A percentile compares a stretch with the other conserved stretches of the same genome.
phyloP scores from a whole-genome alignment of 2,329 filamentous ascomycete species.

The Conoideocrella luteorostrata region DNA sequence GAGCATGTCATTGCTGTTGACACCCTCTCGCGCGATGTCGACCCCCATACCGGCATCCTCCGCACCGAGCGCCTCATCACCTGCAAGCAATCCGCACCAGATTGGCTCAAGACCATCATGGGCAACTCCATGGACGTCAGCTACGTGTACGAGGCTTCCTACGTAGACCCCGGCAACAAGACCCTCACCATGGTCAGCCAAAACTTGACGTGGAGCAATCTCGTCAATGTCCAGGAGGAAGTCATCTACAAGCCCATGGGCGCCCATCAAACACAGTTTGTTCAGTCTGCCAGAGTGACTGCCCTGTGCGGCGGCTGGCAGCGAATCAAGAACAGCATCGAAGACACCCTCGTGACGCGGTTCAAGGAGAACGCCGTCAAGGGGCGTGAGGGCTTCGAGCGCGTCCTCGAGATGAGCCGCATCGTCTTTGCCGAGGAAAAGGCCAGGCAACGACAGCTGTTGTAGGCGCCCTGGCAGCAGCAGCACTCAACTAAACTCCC shows the following conservation, averaged over 20 bases:
- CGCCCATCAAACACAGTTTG: slow-evolving; percentile 65
- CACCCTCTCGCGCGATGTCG: slow-evolving; percentile 67
- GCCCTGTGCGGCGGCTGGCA: slow-evolving; percentile 96
- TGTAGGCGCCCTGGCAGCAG: not conserved
- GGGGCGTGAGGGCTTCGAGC: slow-evolving; percentile 91
- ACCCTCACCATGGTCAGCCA: slow-evolving; percentile 95
- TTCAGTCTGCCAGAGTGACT: slow-evolving; percentile 86
- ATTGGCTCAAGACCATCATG: slow-evolving; percentile 75
- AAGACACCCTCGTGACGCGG: slow-evolving; percentile 80
- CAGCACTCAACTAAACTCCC: too few relatives aligned
- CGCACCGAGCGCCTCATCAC: slow-evolving; percentile 58
- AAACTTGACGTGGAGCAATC: slow-evolving; percentile 88
- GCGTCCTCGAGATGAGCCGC: slow-evolving; percentile 87
- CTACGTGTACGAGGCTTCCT: slow-evolving; percentile 91
- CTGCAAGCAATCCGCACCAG: slow-evolving; percentile 59
- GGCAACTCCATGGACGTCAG: slow-evolving; percentile 69
- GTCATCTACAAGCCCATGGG: slow-evolving; percentile 69
- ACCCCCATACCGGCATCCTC: slow-evolving; percentile 51
- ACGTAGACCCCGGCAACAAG: slow-evolving; percentile 76
- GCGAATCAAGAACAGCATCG: slow-evolving; percentile 91
- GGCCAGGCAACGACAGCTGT: slow-evolving; percentile 40
- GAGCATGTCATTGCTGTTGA: slow-evolving; percentile 95
- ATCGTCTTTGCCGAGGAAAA: slow-evolving; percentile 87
- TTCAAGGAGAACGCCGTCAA: slow-evolving; percentile 89
- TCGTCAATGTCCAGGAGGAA: slow-evolving; percentile 88